Evolutionary conservation across 2,329 filamentous ascomycete species (phyloP).

Genomic region (Pseudophaeomoniella oleicola): DNA sequence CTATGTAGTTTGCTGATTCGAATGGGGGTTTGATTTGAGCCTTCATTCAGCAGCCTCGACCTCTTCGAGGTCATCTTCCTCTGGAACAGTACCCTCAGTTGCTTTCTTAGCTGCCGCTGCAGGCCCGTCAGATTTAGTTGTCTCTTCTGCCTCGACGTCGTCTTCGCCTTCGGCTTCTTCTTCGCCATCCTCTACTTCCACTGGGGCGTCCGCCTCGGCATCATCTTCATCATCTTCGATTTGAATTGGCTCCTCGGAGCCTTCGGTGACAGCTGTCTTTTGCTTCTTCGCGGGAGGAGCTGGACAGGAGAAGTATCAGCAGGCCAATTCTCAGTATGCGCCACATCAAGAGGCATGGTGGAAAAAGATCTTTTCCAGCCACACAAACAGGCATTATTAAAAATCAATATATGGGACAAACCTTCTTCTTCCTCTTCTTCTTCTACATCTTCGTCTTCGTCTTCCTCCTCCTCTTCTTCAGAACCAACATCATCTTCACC

Average conservation of each 20-base stretch:
- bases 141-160: conserved; percentile 9
- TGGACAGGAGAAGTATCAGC: conserved; percentile 3
- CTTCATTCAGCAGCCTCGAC: conserved; percentile 1
- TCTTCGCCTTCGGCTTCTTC: conserved; percentile 7
- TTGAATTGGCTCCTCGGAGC: conserved; percentile 9
- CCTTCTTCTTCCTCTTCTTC: conserved; percentile 8
- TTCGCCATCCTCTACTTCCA: conserved; percentile 9
- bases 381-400: not conserved
- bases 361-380: not conserved
- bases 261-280: conserved; percentile 8
- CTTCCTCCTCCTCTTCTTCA: conserved; percentile 11
- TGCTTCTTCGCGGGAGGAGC: conserved; percentile 10
- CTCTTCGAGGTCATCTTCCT: conserved; percentile 2
- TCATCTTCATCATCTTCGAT: conserved; percentile 8
- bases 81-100: conserved; percentile 4
- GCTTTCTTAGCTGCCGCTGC: conserved; percentile 7
- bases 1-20: too few relatives aligned
- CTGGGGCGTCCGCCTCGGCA: conserved; percentile 6
- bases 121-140: conserved; percentile 8
- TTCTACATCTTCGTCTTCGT: conserved; percentile 7
- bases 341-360: not conserved
- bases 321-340: not conserved
- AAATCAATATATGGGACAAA: conserved; percentile 2
- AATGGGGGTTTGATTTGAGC: too few relatives aligned
- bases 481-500: conserved; percentile 21